phyloP scores from a whole-genome alignment of 805 yeast genomes.

The Peterozyma xylosa region DNA sequence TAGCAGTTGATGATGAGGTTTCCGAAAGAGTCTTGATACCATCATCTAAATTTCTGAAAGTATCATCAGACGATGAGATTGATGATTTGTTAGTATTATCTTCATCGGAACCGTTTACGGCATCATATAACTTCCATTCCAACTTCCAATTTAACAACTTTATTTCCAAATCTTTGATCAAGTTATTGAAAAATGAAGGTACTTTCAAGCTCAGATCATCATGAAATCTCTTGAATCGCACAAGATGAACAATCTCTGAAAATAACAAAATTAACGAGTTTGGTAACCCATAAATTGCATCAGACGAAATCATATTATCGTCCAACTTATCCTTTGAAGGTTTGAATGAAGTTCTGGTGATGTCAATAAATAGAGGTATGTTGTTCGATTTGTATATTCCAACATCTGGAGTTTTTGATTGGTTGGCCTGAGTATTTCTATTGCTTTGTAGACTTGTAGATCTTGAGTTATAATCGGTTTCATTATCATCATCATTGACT shows the following conservation, averaged over 20 bases:
- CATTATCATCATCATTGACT: slow-evolving; percentile 21
- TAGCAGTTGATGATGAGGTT: not conserved
- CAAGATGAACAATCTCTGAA: slow-evolving; percentile 61
- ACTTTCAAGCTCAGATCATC: slow-evolving; percentile 25
- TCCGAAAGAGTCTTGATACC: slow-evolving; percentile 2
- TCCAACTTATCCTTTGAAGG: slow-evolving; percentile 34
- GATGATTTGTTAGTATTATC: not conserved
- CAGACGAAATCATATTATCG: slow-evolving; percentile 60
- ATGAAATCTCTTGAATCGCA: slow-evolving; percentile 54
- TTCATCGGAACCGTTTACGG: slow-evolving; percentile 11
- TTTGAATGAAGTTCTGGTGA: slow-evolving; percentile 30
- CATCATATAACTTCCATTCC: slow-evolving; percentile 58
- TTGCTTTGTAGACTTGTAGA: not conserved
- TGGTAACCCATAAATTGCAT: slow-evolving; percentile 79
- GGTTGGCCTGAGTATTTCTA: slow-evolving; percentile 1
- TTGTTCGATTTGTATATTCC: slow-evolving; percentile 16
- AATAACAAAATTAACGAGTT: slow-evolving; percentile 69
- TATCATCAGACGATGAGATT: not conserved
- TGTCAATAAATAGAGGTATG: slow-evolving; percentile 34
- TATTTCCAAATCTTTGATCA: slow-evolving; percentile 34
- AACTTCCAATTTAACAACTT: slow-evolving; percentile 58
- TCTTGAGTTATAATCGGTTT: not conserved
- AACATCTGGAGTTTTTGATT: slow-evolving; percentile 8
- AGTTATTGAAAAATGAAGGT: slow-evolving; percentile 24
- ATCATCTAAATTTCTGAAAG: not conserved